Base-by-base conservation (phyloP, 106 monocot species). In the Iris macrosiphon region DNA sequence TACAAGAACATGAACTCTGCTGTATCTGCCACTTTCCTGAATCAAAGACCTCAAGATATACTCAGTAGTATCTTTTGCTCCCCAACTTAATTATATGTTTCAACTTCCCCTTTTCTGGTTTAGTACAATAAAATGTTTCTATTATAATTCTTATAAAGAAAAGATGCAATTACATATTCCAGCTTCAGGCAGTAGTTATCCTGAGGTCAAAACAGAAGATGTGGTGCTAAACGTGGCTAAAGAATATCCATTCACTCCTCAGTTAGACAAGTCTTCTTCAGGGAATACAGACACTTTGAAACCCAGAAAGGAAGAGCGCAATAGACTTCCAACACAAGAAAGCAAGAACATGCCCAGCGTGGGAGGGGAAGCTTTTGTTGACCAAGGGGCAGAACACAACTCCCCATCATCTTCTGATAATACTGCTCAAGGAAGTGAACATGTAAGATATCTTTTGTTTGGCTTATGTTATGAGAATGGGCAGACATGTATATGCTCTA, bases 1-100 rank as follows among this genome's bases (percentile, higher is more conserved):
- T 82, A 68, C 55, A 75, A 61, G 71, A 81, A 61, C 45, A 76
- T 91, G 63, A 81, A 51, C 55, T 69, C 73, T 42, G 55, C 72
- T 23, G 43, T 91, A 58, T 46, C 38, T 47, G 55, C 66, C 34
- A 73, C 59, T 37, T 39, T 71, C 35, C 35, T 49, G 39, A 73
- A 63, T 28, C 60, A 43, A 56, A 64, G 55, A 4, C 50, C 63
- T 49, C 24, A 40, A 45, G 62, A 68, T 24, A 53, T 60, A 30
- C 44, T 47, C 51, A 81, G 89, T 90, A 66, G 1, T 1, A 27
- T 17, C 14, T 6, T 12, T 31, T 44, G 14, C n/a, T 14, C 13
- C 14, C n/a, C 25, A 23, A 4, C 6, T 7, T 21, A 2, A 21
- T 21, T 45, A 15, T 19, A 24, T 23, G 2, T 13, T 21, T 20